A percentile compares a stretch with the other conserved stretches of the same genome.
phyloP scores from a whole-genome alignment of 768 basidiomycete genomes.

The Pleurotus giganteus region DNA sequence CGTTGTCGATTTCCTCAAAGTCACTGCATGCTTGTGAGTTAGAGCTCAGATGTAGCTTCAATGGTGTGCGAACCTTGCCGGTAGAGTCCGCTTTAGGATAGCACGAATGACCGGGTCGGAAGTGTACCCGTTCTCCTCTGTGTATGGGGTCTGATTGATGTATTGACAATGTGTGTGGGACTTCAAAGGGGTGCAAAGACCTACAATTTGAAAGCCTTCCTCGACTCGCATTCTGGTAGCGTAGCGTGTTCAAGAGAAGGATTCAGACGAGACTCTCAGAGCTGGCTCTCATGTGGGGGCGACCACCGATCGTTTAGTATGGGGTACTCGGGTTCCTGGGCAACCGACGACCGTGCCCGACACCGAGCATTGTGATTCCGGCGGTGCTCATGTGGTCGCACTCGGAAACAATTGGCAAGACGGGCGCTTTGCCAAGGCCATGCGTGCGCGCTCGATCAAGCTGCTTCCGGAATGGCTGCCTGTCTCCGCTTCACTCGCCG shows the following conservation, averaged over 20 bases:
- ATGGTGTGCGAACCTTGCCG: constrained; percentile 31
- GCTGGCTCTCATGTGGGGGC: constrained; percentile 10
- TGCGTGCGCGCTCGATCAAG: too few relatives aligned
- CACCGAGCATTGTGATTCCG: not conserved
- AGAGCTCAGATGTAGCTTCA: not conserved
- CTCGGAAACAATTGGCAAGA: too few relatives aligned
- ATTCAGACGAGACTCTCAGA: not conserved
- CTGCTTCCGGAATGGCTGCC: constrained; percentile 48
- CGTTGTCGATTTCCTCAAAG: constrained; percentile 49
- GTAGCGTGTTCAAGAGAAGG: not conserved
- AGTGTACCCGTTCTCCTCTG: constrained; percentile 58
- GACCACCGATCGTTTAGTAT: too few relatives aligned
- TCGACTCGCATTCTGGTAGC: constrained; percentile 51
- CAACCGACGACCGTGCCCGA: not conserved
- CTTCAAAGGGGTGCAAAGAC: constrained; percentile 5
- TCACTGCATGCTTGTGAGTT: constrained; percentile 28
- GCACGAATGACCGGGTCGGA: constrained; percentile 61
- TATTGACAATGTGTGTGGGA: not conserved
- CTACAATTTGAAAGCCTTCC: constrained; percentile 64
- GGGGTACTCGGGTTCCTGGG: constrained; percentile 4
- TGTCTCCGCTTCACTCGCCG: constrained; percentile 70
- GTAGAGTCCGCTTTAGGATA: constrained; percentile 57
- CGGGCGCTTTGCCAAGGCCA: not conserved
- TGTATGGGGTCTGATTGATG: constrained; percentile 42
- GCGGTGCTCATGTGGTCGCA: not conserved